Conservation (phyloP, 495 filamentous ascomycete genomes). For the Neurospora sp. region DNA sequence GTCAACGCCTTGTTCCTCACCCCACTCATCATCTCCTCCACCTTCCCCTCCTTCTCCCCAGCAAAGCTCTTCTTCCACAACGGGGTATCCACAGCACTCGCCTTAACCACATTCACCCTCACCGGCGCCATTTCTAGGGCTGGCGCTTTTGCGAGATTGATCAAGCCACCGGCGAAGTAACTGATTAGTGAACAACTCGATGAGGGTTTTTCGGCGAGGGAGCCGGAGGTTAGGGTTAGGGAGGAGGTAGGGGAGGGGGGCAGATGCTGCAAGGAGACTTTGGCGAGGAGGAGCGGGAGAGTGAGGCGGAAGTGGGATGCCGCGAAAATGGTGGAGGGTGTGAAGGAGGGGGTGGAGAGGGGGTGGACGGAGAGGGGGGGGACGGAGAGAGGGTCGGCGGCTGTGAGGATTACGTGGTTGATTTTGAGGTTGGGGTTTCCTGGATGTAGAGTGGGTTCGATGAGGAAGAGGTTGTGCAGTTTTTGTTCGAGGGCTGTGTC, state of each 20-base stretch:
- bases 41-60: slow-evolving; percentile 17
- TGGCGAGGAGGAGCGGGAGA: slow-evolving; percentile 43
- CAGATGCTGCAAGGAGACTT: slow-evolving; percentile 39
- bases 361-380: slow-evolving; percentile 22
- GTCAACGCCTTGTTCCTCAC: slow-evolving; percentile 26
- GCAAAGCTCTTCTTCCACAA: too few species aligned
- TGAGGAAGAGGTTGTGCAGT: slow-evolving; percentile 37
- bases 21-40: slow-evolving; percentile 22
- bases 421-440: slow-evolving; percentile 14
- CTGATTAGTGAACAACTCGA: slow-evolving; percentile 33
- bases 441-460: slow-evolving; percentile 3
- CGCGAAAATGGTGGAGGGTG: slow-evolving; percentile 25
- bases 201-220: slow-evolving; percentile 32
- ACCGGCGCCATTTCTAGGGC: slow-evolving; percentile 50
- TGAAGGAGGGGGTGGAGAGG: slow-evolving; percentile 32
- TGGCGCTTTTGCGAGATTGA: slow-evolving; percentile 38
- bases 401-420: slow-evolving; percentile 56
- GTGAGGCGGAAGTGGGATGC: slow-evolving; percentile 42
- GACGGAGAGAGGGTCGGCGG: slow-evolving; percentile 35
- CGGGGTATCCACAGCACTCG: slow-evolving; percentile 46
- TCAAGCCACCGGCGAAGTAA: slow-evolving; percentile 25
- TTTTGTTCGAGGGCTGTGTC: slow-evolving; percentile 31
- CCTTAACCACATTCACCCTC: slow-evolving; percentile 49
- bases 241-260: slow-evolving; percentile 26
- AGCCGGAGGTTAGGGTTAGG: slow-evolving; percentile 47